phyloP scores from a whole-genome alignment of 257 asterid genomes.

The Solanum infundibuliforme region DNA sequence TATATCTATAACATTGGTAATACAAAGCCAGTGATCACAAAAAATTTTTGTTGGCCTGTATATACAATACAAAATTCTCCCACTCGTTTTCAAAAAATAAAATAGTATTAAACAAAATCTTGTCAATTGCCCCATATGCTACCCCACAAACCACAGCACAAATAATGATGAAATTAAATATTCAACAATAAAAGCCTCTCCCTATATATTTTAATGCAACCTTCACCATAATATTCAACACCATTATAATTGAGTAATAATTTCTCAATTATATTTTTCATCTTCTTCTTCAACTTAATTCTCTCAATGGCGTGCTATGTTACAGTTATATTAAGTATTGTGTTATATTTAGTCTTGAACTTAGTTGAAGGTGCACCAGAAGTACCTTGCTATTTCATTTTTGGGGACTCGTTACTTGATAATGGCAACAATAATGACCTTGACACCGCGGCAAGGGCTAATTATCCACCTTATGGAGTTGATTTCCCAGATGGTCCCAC shows the following conservation, averaged over 20 bases:
- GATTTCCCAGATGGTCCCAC: conserved; percentile 32
- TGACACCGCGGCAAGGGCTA: neutral
- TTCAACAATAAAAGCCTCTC: neutral
- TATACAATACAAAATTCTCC: neutral
- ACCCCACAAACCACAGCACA: neutral
- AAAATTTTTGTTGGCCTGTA: neutral
- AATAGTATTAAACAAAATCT: neutral
- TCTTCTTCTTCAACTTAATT: neutral
- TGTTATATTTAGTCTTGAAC: neutral
- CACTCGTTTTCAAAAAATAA: neutral
- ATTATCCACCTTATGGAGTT: conserved; percentile 31
- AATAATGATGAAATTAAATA: neutral
- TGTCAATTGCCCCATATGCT: neutral
- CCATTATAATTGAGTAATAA: neutral
- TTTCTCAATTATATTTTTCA: neutral
- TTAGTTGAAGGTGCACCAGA: conserved; percentile 1
- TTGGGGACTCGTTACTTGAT: conserved; percentile 36
- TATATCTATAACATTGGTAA: neutral
- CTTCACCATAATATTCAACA: neutral
- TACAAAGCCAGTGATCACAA: neutral
- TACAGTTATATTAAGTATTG: neutral
- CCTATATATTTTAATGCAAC: neutral
- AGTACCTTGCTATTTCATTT: conserved; percentile 35
- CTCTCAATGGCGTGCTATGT: neutral
- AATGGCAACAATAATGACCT: conserved; percentile 31